Percentiles rank a stretch among this genome's conserved stretches.
These are phyloP conservation scores for Trichoderma orchidacearum DNA, from an alignment of 495 filamentous ascomycete genomes.

Conservation along the genomic window DNA sequence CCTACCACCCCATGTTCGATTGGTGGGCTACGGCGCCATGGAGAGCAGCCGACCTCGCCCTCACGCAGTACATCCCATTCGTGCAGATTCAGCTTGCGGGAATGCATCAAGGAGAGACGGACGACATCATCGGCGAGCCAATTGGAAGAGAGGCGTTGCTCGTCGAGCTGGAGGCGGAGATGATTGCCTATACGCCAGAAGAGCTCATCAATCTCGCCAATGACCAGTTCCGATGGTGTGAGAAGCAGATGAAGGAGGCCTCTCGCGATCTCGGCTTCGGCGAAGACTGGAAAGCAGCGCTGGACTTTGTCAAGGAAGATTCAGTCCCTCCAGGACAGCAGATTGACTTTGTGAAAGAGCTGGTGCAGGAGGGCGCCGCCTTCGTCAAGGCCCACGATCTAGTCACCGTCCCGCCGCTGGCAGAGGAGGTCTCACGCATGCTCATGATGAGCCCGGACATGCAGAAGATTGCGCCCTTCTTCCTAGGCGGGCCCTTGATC, in stretches of 20 bases:
- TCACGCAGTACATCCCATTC: conserved; percentile 11
- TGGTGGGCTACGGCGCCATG: conserved; percentile 35
- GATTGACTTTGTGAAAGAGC: conserved; percentile 25
- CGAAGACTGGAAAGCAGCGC: conserved; percentile 29
- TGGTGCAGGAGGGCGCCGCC: conserved; percentile 22
- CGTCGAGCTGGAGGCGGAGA: conserved; percentile 24
- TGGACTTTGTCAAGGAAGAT: conserved; percentile 37
- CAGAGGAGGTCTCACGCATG: conserved; percentile 35
- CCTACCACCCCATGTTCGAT: conserved; percentile 33
- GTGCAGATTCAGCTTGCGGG: conserved; percentile 27
- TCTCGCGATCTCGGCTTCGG: conserved; percentile 8
- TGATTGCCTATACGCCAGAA: conserved; percentile 34
- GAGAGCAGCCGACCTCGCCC: conserved; percentile 12
- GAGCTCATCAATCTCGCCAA: conserved; percentile 34
- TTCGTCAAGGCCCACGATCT: conserved; percentile 32
- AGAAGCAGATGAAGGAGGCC: conserved; percentile 19
- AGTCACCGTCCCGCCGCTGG: conserved; percentile 34
- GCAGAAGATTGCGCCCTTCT: conserved; percentile 39
- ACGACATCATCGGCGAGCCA: conserved; percentile 36
- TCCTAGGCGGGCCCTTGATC: conserved; percentile 33
- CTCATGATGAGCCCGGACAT: conserved; percentile 34
- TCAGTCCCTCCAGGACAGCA: conserved; percentile 36
- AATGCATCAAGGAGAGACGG: conserved; percentile 16
- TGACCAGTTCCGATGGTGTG: conserved; percentile 27
- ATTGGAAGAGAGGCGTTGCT: conserved; percentile 30